Evolutionary conservation across 176 grass and related monocot species (phyloP).

Genomic region (Panicum miliaceum): DNA sequence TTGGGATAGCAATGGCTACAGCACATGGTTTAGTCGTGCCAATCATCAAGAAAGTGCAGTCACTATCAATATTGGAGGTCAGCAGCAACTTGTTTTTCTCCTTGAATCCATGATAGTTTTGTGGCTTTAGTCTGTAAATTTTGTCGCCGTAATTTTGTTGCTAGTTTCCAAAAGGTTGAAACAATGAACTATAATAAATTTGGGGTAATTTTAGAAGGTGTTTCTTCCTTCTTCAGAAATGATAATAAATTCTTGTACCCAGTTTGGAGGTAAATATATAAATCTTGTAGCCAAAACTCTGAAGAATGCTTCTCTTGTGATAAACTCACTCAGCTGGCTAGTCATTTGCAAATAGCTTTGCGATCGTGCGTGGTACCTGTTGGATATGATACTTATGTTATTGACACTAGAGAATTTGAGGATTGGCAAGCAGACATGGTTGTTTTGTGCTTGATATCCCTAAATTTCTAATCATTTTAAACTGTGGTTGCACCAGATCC

Average conservation of each 20-base stretch:
- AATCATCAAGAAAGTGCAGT: constrained; percentile 93
- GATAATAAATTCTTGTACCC: neutral
- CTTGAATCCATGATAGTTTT: constrained; percentile 29
- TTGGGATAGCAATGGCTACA: constrained; percentile 97
- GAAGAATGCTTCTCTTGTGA: constrained; percentile 16
- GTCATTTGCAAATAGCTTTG: neutral
- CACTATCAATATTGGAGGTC: constrained; percentile 89
- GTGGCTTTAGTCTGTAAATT: neutral
- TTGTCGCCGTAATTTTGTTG: neutral
- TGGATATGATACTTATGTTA: neutral
- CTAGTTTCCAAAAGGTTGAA: neutral
- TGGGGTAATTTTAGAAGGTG: neutral
- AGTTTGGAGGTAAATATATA: neutral
- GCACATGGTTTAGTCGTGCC: constrained; percentile 88
- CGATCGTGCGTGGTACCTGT: neutral
- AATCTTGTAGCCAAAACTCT: neutral
- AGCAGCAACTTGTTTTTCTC: constrained; percentile 12
- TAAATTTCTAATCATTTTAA: constrained; percentile 2
- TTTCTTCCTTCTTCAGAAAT: neutral
- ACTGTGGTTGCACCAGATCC: constrained; percentile 57
- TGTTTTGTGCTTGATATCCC: constrained; percentile 23
- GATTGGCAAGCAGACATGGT: neutral
- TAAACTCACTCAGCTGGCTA: neutral
- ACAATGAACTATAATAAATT: neutral
- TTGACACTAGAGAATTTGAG: neutral